Percentiles rank a stretch among this genome's conserved stretches.
Conservation (phyloP, 805 yeast genomes). For the Starmerella floricola region DNA sequence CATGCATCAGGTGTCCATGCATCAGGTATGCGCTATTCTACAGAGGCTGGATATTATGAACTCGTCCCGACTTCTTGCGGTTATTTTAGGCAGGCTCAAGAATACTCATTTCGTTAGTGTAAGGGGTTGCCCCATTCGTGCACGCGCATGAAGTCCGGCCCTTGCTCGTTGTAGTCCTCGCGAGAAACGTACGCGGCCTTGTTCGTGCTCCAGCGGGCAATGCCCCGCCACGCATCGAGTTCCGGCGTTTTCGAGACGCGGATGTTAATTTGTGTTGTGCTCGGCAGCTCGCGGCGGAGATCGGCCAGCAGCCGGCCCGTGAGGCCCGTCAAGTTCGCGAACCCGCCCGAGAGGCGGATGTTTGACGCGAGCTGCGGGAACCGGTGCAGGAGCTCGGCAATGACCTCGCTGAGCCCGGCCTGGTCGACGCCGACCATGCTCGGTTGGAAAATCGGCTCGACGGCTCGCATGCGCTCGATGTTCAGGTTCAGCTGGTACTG, state of each 20-base stretch:
- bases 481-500: constrained; percentile 85
- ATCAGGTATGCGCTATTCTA: no score
- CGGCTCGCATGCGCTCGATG: constrained; percentile 80
- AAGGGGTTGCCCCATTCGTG: constrained; percentile 7
- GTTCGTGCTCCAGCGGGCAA: constrained; percentile 62
- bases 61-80: no score
- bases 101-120: no score
- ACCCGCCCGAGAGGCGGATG: constrained; percentile 80
- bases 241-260: constrained; percentile 55
- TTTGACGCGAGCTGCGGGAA: constrained; percentile 41
- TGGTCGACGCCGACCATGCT: constrained; percentile 90
- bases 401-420: constrained; percentile 78
- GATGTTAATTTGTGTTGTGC: constrained; percentile 47
- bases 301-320: constrained; percentile 58
- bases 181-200: constrained; percentile 43
- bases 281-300: constrained; percentile 58
- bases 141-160: constrained; percentile 49
- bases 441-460: constrained; percentile 88
- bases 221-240: constrained; percentile 86
- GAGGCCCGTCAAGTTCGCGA: constrained; percentile 52
- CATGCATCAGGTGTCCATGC: no score
- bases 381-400: constrained; percentile 44
- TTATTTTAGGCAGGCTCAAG: no score
- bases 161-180: constrained; percentile 75
- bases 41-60: no score